These are phyloP conservation scores for Spergularia azorica DNA, from an alignment of 179 eudicot genomes.

Conservation along the genomic window DNA sequence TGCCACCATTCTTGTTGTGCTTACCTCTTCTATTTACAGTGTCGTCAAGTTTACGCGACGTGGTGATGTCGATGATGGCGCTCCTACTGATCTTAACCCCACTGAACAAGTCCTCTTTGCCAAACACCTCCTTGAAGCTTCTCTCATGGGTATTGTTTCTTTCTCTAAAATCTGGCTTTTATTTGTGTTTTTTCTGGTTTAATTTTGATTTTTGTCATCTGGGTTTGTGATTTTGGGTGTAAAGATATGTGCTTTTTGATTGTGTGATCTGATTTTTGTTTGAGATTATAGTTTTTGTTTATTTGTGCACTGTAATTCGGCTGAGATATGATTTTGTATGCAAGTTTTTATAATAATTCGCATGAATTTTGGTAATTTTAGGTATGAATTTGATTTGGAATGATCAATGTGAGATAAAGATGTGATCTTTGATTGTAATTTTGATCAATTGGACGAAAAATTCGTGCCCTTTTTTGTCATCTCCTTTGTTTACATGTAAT, in stretches of 20 bases:
- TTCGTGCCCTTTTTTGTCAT: no score
- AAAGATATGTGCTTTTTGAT: background rate
- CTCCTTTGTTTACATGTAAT: no score
- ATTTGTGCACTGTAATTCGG: background rate
- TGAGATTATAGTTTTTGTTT: background rate
- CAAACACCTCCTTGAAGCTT: constrained; percentile 63
- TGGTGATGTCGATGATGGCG: constrained; percentile 37
- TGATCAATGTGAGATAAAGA: constrained; percentile 4
- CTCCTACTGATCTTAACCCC: constrained; percentile 46
- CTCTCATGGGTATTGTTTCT: constrained; percentile 67
- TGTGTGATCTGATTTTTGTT: background rate
- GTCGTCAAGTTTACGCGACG: constrained; percentile 45
- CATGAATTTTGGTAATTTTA: background rate
- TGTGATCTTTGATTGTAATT: no score
- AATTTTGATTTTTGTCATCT: background rate
- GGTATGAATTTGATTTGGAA: background rate
- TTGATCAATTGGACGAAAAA: no score
- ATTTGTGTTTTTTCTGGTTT: background rate
- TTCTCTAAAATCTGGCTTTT: background rate
- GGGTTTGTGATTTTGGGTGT: background rate
- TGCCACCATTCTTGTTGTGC: constrained; percentile 49
- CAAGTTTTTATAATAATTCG: background rate
- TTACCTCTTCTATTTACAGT: constrained; percentile 45
- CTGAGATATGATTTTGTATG: background rate
- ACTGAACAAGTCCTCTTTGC: constrained; percentile 69